These are phyloP conservation scores for Trichoderma reesei DNA, from an alignment of 495 filamentous ascomycete genomes.

Conservation along the genomic window DNA sequence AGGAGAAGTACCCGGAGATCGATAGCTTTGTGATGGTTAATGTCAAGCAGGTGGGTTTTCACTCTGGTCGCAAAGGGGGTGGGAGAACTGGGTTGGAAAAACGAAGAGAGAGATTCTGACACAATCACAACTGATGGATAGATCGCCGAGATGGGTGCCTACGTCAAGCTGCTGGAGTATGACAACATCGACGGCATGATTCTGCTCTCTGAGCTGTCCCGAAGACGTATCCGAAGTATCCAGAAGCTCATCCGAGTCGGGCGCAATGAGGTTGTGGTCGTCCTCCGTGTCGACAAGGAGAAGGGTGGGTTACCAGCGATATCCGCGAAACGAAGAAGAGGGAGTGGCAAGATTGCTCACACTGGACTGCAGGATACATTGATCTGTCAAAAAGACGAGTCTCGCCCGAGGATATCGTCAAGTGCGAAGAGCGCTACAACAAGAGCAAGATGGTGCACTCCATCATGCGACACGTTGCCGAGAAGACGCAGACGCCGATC, in stretches of 20 bases:
- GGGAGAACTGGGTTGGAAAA: not conserved
- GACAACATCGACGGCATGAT: slow-evolving; percentile 99
- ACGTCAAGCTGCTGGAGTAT: slow-evolving; percentile 98
- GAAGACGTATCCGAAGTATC: slow-evolving; percentile 94
- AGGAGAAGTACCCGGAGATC: slow-evolving; percentile 96
- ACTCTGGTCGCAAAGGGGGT: slow-evolving; percentile 8
- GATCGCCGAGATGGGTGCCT: slow-evolving; percentile 99
- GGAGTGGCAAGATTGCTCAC: slow-evolving; percentile 4
- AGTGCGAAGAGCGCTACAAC: slow-evolving; percentile 98
- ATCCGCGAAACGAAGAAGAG: not conserved
- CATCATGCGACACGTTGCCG: slow-evolving; percentile 94
- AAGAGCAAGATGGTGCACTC: slow-evolving; percentile 99
- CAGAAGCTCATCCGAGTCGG: slow-evolving; percentile 98
- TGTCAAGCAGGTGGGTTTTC: slow-evolving; percentile 69
- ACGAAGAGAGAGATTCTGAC: slow-evolving; percentile 13
- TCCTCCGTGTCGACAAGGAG: slow-evolving; percentile 96
- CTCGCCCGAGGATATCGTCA: slow-evolving; percentile 91
- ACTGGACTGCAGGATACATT: slow-evolving; percentile 62
- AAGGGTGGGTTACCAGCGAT: slow-evolving; percentile 50
- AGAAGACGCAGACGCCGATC: slow-evolving; percentile 89
- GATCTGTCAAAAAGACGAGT: slow-evolving; percentile 97
- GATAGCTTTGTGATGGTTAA: slow-evolving; percentile 99
- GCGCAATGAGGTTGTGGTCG: slow-evolving; percentile 95
- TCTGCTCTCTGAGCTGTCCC: slow-evolving; percentile 86
- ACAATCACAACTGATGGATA: slow-evolving; percentile 23